A percentile compares a stretch with the other conserved stretches of the same genome.
phyloP scores from a whole-genome alignment of 2,329 filamentous ascomycete genomes.

The Beauveria pseudobassiana region DNA sequence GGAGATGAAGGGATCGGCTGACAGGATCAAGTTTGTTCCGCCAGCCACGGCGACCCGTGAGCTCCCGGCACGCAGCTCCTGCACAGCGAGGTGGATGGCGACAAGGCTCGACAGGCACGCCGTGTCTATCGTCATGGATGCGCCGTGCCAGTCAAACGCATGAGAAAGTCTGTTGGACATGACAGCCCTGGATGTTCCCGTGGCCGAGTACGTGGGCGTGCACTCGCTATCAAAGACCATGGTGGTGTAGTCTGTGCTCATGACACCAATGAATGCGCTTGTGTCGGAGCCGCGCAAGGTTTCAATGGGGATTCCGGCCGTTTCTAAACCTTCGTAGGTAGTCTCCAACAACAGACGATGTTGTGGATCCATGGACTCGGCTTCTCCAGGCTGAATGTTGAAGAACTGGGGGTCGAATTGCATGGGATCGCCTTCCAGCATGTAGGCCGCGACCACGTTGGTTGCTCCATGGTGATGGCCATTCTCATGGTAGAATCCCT shows the following conservation, averaged over 20 bases:
- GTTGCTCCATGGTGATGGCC: slow-evolving; percentile 19
- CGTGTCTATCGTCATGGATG: slow-evolving; percentile 41
- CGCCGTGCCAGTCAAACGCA: slow-evolving; percentile 44
- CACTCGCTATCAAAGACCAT: slow-evolving; percentile 18
- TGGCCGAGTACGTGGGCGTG: slow-evolving; percentile 3
- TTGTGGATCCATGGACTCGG: slow-evolving; percentile 27
- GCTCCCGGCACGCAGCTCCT: slow-evolving; percentile 36
- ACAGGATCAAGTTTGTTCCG: slow-evolving; percentile 15
- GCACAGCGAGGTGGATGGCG: slow-evolving; percentile 40
- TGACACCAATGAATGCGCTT: slow-evolving; percentile 18
- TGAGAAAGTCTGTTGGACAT: slow-evolving; percentile 42
- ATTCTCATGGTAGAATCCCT: slow-evolving; percentile 15
- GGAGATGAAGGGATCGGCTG: slow-evolving; percentile 20
- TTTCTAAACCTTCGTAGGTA: slow-evolving; percentile 23
- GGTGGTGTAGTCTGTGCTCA: slow-evolving; percentile 23
- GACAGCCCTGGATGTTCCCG: slow-evolving; percentile 17
- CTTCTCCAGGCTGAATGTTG: slow-evolving; percentile 36
- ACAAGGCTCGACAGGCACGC: slow-evolving; percentile 42
- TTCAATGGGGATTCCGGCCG: slow-evolving; percentile 10
- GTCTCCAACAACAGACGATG: slow-evolving; percentile 25
- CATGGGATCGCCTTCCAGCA: slow-evolving; percentile 6
- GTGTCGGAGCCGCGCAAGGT: slow-evolving; percentile 4
- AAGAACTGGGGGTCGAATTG: slow-evolving; percentile 40
- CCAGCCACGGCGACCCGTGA: slow-evolving; percentile 31
- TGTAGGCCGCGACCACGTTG: slow-evolving; percentile 23